These are phyloP conservation scores for Glutinoglossum americanum DNA, from an alignment of 495 filamentous ascomycete species.

Conservation along the genomic window DNA sequence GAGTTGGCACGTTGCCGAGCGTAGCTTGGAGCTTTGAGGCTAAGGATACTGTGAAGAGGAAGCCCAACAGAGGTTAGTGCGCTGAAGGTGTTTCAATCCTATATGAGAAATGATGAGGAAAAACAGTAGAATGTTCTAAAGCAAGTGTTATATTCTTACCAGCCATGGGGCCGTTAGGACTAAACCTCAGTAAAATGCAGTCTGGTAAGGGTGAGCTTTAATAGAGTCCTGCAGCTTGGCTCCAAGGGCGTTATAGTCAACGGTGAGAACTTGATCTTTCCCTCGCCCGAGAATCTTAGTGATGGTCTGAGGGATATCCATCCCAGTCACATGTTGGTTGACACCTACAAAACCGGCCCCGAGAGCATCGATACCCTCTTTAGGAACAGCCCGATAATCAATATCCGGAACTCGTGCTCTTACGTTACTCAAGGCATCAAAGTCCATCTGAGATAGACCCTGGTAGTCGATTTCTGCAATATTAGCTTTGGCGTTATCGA, in stretches of 20 bases:
- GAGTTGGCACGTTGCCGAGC: neutral
- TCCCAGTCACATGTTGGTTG: too few relatives aligned
- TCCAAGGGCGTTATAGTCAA: neutral
- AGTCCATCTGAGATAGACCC: too few relatives aligned
- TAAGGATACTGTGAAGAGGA: neutral
- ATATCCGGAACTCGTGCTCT: too few relatives aligned
- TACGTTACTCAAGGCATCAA: too few relatives aligned
- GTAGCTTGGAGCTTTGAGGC: neutral
- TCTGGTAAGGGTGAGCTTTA: constrained; percentile 4
- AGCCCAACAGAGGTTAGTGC: neutral
- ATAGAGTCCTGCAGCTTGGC: constrained; percentile 1
- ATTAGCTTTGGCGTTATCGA: too few relatives aligned
- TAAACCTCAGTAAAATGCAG: constrained; percentile 4
- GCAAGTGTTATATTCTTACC: neutral
- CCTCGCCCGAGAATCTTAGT: too few relatives aligned
- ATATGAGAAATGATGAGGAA: neutral
- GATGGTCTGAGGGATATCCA: too few relatives aligned
- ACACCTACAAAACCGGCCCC: too few relatives aligned
- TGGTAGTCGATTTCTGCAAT: too few relatives aligned
- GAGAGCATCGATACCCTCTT: too few relatives aligned
- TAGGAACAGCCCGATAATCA: too few relatives aligned
- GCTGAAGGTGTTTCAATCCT: too few relatives aligned
- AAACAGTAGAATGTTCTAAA: neutral
- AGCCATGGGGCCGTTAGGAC: constrained; percentile 1
- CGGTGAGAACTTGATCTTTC: neutral